Percentiles rank a stretch among this genome's conserved stretches.
phyloP scores from a whole-genome alignment of 2,329 filamentous ascomycete species.

The Colletotrichum karsti region DNA sequence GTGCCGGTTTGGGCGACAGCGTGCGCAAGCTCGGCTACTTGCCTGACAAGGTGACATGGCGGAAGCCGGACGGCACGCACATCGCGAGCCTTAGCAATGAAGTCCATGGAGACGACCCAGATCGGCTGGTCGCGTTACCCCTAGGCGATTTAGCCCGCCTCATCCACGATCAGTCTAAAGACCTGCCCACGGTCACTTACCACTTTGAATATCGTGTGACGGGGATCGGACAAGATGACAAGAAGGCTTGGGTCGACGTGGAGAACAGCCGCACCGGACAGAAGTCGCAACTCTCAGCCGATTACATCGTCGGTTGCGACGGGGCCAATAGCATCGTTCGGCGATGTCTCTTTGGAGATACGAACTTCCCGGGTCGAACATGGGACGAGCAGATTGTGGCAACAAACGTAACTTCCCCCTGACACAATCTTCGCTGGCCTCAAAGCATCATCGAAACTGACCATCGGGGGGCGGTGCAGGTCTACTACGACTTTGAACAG shows the following conservation, averaged over 20 bases:
- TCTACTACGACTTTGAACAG: conserved; percentile 64
- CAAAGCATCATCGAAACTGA: neutral
- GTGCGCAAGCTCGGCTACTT: conserved; percentile 46
- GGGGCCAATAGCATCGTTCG: conserved; percentile 58
- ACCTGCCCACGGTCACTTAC: conserved; percentile 42
- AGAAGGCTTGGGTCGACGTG: conserved; percentile 52
- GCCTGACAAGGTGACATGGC: conserved; percentile 49
- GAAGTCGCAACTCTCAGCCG: conserved; percentile 46
- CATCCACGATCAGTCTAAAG: conserved; percentile 48
- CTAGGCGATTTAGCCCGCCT: conserved; percentile 50
- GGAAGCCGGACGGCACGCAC: conserved; percentile 40
- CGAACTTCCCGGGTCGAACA: conserved; percentile 63
- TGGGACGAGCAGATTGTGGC: conserved; percentile 68
- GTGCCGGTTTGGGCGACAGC: conserved; percentile 63
- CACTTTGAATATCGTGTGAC: conserved; percentile 56
- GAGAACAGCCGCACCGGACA: conserved; percentile 42
- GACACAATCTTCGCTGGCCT: neutral
- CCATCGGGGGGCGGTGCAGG: neutral
- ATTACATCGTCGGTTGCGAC: conserved; percentile 65
- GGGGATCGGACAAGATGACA: conserved; percentile 53
- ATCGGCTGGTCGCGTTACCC: conserved; percentile 47
- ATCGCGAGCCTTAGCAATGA: conserved; percentile 46
- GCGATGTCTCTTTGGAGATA: conserved; percentile 58
- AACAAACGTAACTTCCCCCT: conserved; percentile 56
- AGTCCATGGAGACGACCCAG: conserved; percentile 45